Evolutionary conservation across 768 basidiomycete species (phyloP), one percentile per base, ranked within the genome.

Genomic region (Porphyrellus cyaneotinctus): DNA sequence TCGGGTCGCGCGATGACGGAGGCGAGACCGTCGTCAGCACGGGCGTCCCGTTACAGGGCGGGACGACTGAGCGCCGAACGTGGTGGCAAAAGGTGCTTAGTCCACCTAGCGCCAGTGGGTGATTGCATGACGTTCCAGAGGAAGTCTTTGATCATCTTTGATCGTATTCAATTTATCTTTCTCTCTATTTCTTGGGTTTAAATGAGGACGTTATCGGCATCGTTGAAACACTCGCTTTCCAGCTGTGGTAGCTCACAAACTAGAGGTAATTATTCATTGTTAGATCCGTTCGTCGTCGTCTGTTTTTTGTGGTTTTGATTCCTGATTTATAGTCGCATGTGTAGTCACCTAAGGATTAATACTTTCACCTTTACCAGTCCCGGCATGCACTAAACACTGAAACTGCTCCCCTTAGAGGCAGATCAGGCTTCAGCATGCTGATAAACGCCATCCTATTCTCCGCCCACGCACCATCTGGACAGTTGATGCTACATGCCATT

Each of bases 71-170:
- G 42, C 67, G 58, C 23, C 60, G 64, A n/a, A 52, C 56, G 18
- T 68, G 67, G 67, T 68, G 67, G 67, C 64, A 61, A 43, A 68
- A 69, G 45, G 67, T 70, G 39, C 57, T 69, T 17, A 56, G 46
- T 43, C 32, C 59, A 14, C 65, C 63, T 7, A 33, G n/a, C 20
- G 11, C 26, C 24, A 20, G 41, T 20, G 42, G 33, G 4, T 48
- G 37, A 48, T 10, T 15, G 9, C 26, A 28, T 28, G 26, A 28
- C 26, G 9, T 23, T 4, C 39, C 15, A 15, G 23, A 24, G 39
- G 6, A 22, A 41, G 13, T n/a, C n/a, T n/a, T n/a, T n/a, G n/a
- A n/a, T n/a, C 1, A 17, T 20, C n/a, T 18, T 37, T 17, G 3
- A 14, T 12, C n/a, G 20, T 5, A 6, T 17, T n/a, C n/a, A 15